Conservation (phyloP, 2,329 filamentous ascomycete species). For the Arthrobotrys iridis region DNA sequence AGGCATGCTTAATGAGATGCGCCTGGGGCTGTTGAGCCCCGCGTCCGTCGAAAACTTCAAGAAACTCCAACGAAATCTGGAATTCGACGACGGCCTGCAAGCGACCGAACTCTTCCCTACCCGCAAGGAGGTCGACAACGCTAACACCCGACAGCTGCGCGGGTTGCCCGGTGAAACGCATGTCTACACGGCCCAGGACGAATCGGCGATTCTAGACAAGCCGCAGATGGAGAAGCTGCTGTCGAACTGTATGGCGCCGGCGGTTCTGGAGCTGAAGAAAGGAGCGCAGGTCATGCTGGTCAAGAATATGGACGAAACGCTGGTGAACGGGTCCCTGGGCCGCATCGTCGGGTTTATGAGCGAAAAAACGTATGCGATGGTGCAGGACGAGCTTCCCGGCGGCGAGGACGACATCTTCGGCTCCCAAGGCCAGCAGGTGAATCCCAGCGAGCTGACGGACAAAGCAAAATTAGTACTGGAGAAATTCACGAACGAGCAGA, state of each 20-base stretch:
- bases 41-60: conserved; percentile 80
- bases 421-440: conserved; percentile 58
- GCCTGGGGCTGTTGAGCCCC: conserved; percentile 81
- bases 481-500: conserved; percentile 60
- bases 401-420: conserved; percentile 64
- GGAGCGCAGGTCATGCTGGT: conserved; percentile 99
- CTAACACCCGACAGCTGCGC: conserved; percentile 79
- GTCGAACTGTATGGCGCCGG: conserved; percentile 91
- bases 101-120: conserved; percentile 96
- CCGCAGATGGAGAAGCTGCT: conserved; percentile 79
- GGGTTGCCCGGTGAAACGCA: conserved; percentile 75
- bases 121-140: conserved; percentile 84
- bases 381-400: conserved; percentile 64
- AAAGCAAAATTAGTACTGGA: conserved; percentile 64
- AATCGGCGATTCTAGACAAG: conserved; percentile 73
- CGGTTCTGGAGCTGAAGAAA: conserved; percentile 80
- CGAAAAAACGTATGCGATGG: conserved; percentile 69
- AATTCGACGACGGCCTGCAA: conserved; percentile 77
- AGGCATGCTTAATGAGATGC: conserved; percentile 97
- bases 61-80: conserved; percentile 74
- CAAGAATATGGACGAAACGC: conserved; percentile 93
- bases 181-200: conserved; percentile 77
- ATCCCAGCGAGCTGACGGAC: conserved; percentile 52
- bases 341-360: conserved; percentile 84
- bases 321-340: conserved; percentile 94